Evolutionary conservation across 192 early-diverging fungal species (phyloP), one percentile per base, ranked within the genome.

Genomic region (Coemansia erecta): DNA sequence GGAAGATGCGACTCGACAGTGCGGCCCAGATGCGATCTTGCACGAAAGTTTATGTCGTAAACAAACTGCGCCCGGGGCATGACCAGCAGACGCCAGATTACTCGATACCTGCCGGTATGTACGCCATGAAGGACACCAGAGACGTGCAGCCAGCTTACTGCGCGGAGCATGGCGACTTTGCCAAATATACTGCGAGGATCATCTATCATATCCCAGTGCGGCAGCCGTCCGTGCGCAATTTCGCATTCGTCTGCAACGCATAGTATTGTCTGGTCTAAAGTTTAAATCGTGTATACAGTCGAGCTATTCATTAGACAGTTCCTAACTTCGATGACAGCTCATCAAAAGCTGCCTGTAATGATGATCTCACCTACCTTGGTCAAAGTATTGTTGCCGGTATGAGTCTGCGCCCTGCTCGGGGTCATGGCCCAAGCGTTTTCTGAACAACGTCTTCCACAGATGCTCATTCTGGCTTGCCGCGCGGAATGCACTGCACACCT

Each of bases 131-230:
- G 28, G 4, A 40, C 42, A 22, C 73, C 73, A 3, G 35, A 62
- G 3, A 77, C 73, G 21, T 70, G 67, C 26, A 77, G 41, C 73
- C 67, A 77, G 56, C 68, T 67, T n/a, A 70, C 73, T 1, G 63
- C 51, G 11, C 59, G 46, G 9, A 77, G 67, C 41, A 63, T 46
- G 18, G 64, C 56, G 11, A 70, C 73, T 11, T 24, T 61, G 15
- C 73, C 73, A 60, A 70, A 77, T 11, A 66, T 40, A 19, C 63
- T 65, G 40, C 73, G 73, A 23, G 54, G 60, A 48, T 77, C 73
- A 17, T 47, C 43, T 5, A 35, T 42, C 53, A 12, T 48, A 12
- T 48, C 33, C 73, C 73, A 77, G 40, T 77, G 66, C 8, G 73
- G 73, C 47, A 24, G 21, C 21, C 54, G 73, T 14, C 59, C 43